Percentiles rank a stretch among this genome's conserved stretches.
phyloP scores from a whole-genome alignment of 768 basidiomycete genomes.

The Tephrocybe sp. region DNA sequence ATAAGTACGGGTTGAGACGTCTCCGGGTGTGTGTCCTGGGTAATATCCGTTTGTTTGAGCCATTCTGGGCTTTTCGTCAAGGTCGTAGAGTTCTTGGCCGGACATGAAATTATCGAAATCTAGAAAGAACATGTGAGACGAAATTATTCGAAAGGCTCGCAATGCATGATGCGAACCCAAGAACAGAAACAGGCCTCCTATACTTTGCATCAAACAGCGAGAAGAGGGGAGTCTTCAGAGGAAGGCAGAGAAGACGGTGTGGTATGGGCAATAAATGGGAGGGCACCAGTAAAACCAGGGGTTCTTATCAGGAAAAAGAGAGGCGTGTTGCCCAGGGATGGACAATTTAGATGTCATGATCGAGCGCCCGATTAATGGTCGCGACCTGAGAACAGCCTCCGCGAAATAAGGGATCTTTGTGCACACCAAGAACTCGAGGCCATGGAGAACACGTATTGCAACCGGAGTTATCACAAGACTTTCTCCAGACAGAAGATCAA shows the following conservation, averaged over 20 bases:
- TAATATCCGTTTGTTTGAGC: conserved; percentile 5
- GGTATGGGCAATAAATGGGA: conserved; percentile 6
- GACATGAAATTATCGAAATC: conserved; percentile 15
- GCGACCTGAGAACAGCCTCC: conserved; percentile 31
- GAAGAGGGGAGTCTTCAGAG: neutral
- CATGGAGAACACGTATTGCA: conserved; percentile 24
- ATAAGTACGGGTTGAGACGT: neutral
- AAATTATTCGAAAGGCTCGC: neutral
- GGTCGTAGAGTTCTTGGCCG: conserved; percentile 4
- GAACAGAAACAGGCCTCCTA: conserved; percentile 4
- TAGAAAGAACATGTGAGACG: neutral
- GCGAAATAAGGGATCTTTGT: conserved; percentile 24
- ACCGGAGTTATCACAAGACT: conserved; percentile 17
- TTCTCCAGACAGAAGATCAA: conserved; percentile 8
- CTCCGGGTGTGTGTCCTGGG: neutral
- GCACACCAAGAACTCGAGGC: conserved; percentile 22
- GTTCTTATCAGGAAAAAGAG: conserved; percentile 29
- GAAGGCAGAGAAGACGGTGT: neutral
- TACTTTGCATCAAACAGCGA: conserved; percentile 12
- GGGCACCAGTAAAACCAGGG: conserved; percentile 13
- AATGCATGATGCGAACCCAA: conserved; percentile 4
- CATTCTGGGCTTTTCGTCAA: conserved; percentile 7
- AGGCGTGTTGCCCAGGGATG: conserved; percentile 27
- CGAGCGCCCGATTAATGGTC: conserved; percentile 26
- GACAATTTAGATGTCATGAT: conserved; percentile 25